Percentiles rank a stretch among this genome's conserved stretches.
These are phyloP conservation scores for Solanum dulcamara DNA, from an alignment of 257 asterid genomes.

Conservation along the genomic window DNA sequence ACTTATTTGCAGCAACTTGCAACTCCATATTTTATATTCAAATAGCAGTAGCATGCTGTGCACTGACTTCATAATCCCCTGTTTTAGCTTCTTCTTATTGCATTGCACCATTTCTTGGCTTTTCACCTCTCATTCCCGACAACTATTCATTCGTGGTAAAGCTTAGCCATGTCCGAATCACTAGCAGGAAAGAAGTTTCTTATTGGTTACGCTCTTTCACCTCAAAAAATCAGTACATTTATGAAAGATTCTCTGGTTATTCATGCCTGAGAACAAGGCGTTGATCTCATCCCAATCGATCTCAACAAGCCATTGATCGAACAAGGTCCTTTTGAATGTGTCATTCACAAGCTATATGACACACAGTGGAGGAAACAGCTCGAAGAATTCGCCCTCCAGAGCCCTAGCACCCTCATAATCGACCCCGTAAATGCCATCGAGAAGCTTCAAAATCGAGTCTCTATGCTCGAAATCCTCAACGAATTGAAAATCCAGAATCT, in stretches of 20 bases:
- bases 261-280: conserved; percentile 37
- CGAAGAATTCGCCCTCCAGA: conserved; percentile 9
- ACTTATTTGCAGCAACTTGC: not conserved
- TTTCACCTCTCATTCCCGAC: not conserved
- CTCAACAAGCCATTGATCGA: conserved; percentile 35
- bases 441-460: conserved; percentile 53
- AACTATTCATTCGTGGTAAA: not conserved
- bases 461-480: conserved; percentile 61
- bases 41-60: not conserved
- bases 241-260: conserved; percentile 47
- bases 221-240: conserved; percentile 47
- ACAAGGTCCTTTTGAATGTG: conserved; percentile 55
- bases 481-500: conserved; percentile 18
- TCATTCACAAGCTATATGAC: conserved; percentile 51
- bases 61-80: not conserved
- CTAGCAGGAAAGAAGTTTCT: conserved; percentile 17
- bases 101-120: not conserved
- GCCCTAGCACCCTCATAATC: conserved; percentile 40
- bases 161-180: not conserved
- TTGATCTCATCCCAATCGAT: conserved; percentile 43
- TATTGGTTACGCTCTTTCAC: conserved; percentile 58
- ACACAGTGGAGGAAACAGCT: conserved; percentile 48
- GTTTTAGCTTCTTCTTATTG: not conserved
- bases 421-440: conserved; percentile 39
- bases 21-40: not conserved